phyloP scores from a whole-genome alignment of 495 filamentous ascomycete genomes.

The Parathielavia appendiculata region DNA sequence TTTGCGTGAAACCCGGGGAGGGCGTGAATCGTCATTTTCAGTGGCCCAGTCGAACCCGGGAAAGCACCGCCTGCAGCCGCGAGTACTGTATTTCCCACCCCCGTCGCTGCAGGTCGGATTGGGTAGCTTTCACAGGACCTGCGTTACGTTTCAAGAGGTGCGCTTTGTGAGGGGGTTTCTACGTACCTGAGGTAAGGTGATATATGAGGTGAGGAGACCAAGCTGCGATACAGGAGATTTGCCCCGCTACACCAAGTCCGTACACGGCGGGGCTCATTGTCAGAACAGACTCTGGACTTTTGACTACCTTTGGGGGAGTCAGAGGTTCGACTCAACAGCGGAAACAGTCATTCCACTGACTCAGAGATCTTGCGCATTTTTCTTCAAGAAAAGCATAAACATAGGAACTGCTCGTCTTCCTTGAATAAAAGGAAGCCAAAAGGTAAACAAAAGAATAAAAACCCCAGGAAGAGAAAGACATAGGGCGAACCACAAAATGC shows the following conservation, averaged over 20 bases:
- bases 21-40: slow-evolving; percentile 20
- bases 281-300: too few relatives aligned
- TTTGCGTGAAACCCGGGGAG: slow-evolving; percentile 27
- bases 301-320: too few relatives aligned
- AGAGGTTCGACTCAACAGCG: too few relatives aligned
- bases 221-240: not conserved
- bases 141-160: too few relatives aligned
- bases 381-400: not conserved
- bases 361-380: not conserved
- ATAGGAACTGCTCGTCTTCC: not conserved
- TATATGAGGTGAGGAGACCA: not conserved
- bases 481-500: slow-evolving; percentile 29
- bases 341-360: too few relatives aligned
- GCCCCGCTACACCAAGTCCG: too few relatives aligned
- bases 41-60: slow-evolving; percentile 17
- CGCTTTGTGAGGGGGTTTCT: too few relatives aligned
- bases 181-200: too few relatives aligned
- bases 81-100: not conserved
- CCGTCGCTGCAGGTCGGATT: not conserved
- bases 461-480: not conserved
- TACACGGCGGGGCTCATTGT: too few relatives aligned
- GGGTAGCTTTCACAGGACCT: too few relatives aligned
- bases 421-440: not conserved
- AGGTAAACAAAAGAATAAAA: not conserved
- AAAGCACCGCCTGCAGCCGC: not conserved